phyloP scores from a whole-genome alignment of 2,329 filamentous ascomycete genomes.

The Verruconis gallopava region DNA sequence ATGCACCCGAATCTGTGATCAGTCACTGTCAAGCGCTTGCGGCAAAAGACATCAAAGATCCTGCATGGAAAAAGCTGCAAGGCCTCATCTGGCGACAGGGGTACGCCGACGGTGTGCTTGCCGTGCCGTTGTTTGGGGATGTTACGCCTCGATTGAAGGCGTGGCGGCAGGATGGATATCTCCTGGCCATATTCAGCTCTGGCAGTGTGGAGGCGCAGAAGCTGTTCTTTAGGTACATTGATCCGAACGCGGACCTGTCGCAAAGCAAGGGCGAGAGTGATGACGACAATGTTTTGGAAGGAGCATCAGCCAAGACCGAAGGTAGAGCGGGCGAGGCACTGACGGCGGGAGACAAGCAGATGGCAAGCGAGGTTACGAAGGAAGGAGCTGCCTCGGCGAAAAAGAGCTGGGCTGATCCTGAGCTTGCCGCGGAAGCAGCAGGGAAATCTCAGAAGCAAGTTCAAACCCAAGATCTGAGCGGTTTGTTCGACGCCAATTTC shows the following conservation, averaged over 20 bases:
- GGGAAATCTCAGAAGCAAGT: too few species aligned
- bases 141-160: constrained; percentile 49
- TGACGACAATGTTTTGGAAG: too few species aligned
- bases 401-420: too few species aligned
- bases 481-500: constrained; percentile 34
- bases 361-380: not conserved
- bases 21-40: constrained; percentile 10
- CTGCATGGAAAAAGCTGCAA: constrained; percentile 19
- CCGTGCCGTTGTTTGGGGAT: constrained; percentile 62
- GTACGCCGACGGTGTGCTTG: constrained; percentile 55
- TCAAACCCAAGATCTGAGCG: constrained; percentile 32
- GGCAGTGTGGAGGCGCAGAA: constrained; percentile 72
- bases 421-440: too few species aligned
- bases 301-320: too few species aligned
- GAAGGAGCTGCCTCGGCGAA: too few species aligned
- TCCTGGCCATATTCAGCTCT: constrained; percentile 65
- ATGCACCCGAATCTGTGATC: constrained; percentile 43
- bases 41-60: constrained; percentile 9
- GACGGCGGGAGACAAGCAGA: too few species aligned
- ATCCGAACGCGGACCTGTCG: constrained; percentile 6
- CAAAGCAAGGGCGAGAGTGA: too few species aligned
- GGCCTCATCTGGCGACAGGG: constrained; percentile 64
- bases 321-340: too few species aligned
- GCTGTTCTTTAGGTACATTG: constrained; percentile 55
- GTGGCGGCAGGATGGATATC: constrained; percentile 44